Conservation (phyloP, 768 basidiomycete species). For the Dacryopinax primogenitus region DNA sequence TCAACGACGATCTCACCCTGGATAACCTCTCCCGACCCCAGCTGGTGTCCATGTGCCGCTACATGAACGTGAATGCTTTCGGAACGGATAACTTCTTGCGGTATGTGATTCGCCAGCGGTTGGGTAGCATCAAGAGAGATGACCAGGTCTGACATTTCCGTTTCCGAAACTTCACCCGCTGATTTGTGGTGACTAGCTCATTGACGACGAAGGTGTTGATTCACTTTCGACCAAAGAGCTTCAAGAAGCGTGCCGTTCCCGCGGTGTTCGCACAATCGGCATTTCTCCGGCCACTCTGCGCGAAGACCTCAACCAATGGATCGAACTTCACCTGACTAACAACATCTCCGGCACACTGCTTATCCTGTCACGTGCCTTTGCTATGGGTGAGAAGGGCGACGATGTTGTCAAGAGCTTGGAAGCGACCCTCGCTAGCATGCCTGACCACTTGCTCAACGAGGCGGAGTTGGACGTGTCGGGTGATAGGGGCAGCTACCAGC, state of each 20-base stretch:
- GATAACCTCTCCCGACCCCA: conserved; percentile 98
- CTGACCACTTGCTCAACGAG: conserved; percentile 94
- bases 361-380: conserved; percentile 86
- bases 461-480: conserved; percentile 93
- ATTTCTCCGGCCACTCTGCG: conserved; percentile 78
- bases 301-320: conserved; percentile 87
- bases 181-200: conserved; percentile 41
- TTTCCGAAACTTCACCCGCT: not conserved
- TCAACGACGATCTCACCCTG: conserved; percentile 93
- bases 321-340: conserved; percentile 78
- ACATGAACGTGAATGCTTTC: conserved; percentile 97
- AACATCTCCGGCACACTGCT: conserved; percentile 87
- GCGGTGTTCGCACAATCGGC: conserved; percentile 81
- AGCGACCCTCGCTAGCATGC: conserved; percentile 78
- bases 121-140: conserved; percentile 74
- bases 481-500: conserved; percentile 89
- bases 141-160: conserved; percentile 40
- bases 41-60: conserved; percentile 90
- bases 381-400: conserved; percentile 58
- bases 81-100: conserved; percentile 98
- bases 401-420: conserved; percentile 73
- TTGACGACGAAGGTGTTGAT: conserved; percentile 78
- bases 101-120: conserved; percentile 71
- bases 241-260: conserved; percentile 82
- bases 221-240: conserved; percentile 83